Evolutionary conservation across 768 basidiomycete species (phyloP).

Genomic region (Lactifluus piperatus): DNA sequence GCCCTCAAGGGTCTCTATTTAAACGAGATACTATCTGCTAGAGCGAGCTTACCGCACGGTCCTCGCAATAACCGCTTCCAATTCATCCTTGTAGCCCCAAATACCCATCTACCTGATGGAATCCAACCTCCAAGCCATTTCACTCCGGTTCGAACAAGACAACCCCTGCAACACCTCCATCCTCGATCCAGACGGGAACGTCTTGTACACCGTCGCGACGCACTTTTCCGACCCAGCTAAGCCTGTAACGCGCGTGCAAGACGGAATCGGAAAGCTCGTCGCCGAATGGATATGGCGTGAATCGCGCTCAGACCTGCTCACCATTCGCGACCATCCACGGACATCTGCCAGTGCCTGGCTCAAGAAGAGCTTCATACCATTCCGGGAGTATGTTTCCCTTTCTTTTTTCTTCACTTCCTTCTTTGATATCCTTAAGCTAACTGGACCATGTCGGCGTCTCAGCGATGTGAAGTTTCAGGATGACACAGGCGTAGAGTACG

Average conservation of each 20-base stretch:
- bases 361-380: constrained; percentile 19
- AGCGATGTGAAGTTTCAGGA: constrained; percentile 17
- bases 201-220: constrained; percentile 16
- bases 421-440: background rate
- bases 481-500: constrained; percentile 10
- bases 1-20: background rate
- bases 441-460: background rate
- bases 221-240: constrained; percentile 6
- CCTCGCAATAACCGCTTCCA: too few relatives aligned
- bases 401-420: background rate
- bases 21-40: background rate
- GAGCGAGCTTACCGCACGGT: background rate
- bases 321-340: constrained; percentile 2
- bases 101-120: background rate
- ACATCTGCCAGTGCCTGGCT: constrained; percentile 17
- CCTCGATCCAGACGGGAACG: constrained; percentile 7
- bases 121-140: background rate
- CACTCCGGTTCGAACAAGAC: constrained; percentile 11
- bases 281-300: constrained; percentile 21
- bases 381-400: constrained; percentile 2
- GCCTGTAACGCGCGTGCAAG: constrained; percentile 13
- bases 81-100: too few relatives aligned
- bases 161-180: constrained; percentile 20
- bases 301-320: constrained; percentile 19
- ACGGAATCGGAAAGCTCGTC: constrained; percentile 11